A percentile compares a stretch with the other conserved stretches of the same genome.
Conservation (phyloP, 1,139 yeast species). For the Oligophagozyma castellii region DNA sequence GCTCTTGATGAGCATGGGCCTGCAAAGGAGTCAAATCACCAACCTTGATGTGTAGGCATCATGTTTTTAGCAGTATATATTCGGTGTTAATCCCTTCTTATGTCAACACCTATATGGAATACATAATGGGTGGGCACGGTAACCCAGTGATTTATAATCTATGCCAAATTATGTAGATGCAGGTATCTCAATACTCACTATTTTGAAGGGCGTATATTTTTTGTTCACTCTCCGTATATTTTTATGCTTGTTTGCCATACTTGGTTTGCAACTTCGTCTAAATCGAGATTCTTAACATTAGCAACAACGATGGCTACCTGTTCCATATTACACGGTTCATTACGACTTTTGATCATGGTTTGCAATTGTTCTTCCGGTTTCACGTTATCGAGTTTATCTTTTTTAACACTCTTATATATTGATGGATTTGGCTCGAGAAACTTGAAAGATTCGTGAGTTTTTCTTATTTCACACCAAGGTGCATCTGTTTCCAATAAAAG, state of each 20-base stretch:
- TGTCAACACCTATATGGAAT: no score
- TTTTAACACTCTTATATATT: slow-evolving; percentile 15
- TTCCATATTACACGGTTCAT: slow-evolving; percentile 82
- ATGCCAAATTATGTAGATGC: no score
- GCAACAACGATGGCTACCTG: slow-evolving; percentile 72
- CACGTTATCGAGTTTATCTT: slow-evolving; percentile 15
- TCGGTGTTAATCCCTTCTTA: no score
- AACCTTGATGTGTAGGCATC: no score
- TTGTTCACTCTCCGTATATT: slow-evolving; percentile 27
- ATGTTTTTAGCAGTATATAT: no score
- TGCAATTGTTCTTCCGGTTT: slow-evolving; percentile 9
- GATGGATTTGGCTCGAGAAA: slow-evolving; percentile 27
- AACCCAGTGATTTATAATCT: no score
- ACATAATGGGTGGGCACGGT: no score
- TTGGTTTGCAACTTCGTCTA: slow-evolving; percentile 40
- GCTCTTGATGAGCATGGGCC: slow-evolving; percentile 2
- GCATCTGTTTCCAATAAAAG: slow-evolving; percentile 88
- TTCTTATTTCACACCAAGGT: slow-evolving; percentile 95
- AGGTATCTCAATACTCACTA: no score
- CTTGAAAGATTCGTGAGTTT: slow-evolving; percentile 62
- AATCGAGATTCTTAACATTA: slow-evolving; percentile 35
- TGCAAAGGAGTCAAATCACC: slow-evolving; percentile 6
- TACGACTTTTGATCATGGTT: slow-evolving; percentile 63
- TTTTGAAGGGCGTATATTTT: no score
- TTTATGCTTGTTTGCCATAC: slow-evolving; percentile 53